phyloP scores from a whole-genome alignment of 768 basidiomycete genomes.

The Gymnopilus dilepis region DNA sequence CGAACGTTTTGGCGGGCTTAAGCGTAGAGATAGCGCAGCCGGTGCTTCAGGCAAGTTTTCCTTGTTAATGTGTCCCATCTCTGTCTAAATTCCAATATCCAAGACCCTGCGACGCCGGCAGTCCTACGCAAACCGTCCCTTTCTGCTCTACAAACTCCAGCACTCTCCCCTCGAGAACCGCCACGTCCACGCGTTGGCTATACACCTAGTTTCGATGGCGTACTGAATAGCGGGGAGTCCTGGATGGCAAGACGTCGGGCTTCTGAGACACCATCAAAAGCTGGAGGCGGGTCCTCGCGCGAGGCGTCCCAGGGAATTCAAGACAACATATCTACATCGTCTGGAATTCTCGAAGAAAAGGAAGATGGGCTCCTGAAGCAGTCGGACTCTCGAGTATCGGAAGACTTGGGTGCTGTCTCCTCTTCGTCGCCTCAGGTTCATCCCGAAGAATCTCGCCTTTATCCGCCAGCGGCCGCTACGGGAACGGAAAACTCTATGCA shows the following conservation, averaged over 20 bases:
- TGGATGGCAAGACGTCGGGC: slow-evolving; percentile 70
- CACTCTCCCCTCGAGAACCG: slow-evolving; percentile 63
- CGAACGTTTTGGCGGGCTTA: slow-evolving; percentile 66
- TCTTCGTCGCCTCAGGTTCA: slow-evolving; percentile 22
- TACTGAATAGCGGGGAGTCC: slow-evolving; percentile 67
- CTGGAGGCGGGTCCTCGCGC: slow-evolving; percentile 38
- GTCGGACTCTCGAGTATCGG: slow-evolving; percentile 13
- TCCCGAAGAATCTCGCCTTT: slow-evolving; percentile 20
- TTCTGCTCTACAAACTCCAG: slow-evolving; percentile 61
- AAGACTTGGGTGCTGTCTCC: slow-evolving; percentile 13
- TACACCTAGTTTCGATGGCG: slow-evolving; percentile 73
- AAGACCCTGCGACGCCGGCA: slow-evolving; percentile 63
- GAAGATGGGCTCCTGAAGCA: slow-evolving; percentile 42
- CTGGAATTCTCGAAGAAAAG: slow-evolving; percentile 66
- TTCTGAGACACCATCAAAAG: slow-evolving; percentile 59
- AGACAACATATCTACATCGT: slow-evolving; percentile 39
- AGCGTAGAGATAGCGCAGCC: slow-evolving; percentile 64
- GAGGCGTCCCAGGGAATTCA: slow-evolving; percentile 45
- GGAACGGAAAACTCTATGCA: neutral
- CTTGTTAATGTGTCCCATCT: neutral
- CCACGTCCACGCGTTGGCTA: slow-evolving; percentile 69
- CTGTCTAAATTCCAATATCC: slow-evolving; percentile 11
- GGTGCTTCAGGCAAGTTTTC: slow-evolving; percentile 52
- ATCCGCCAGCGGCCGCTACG: slow-evolving; percentile 4
- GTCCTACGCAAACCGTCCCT: slow-evolving; percentile 73